These are phyloP conservation scores for Rhododendron ovatum DNA, from an alignment of 148 eudicot genomes.

Conservation along the genomic window DNA sequence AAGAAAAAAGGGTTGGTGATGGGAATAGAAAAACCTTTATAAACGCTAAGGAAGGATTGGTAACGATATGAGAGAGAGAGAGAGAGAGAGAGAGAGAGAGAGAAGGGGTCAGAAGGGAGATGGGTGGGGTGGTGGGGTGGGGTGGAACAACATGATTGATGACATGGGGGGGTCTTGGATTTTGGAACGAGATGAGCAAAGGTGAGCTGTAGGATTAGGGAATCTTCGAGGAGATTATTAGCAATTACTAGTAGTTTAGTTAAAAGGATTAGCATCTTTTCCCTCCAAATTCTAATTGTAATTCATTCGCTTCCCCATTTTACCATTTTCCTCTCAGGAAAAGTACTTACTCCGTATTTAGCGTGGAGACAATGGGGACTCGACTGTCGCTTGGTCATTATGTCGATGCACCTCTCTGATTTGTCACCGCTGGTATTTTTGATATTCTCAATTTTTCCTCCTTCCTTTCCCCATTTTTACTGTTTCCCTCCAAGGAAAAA, in stretches of 20 bases:
- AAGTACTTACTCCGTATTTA: too few relatives aligned
- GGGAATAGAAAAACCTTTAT: neutral
- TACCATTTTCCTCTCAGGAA: neutral
- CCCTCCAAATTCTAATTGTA: neutral
- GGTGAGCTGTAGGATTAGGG: constrained; percentile 1
- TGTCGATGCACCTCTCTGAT: too few relatives aligned
- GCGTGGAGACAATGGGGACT: neutral
- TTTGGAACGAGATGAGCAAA: neutral
- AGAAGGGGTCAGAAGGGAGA: neutral
- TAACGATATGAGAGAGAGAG: neutral
- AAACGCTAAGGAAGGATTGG: neutral
- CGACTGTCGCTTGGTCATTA: too few relatives aligned
- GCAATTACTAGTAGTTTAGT: neutral
- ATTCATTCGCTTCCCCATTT: neutral
- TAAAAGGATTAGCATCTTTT: neutral
- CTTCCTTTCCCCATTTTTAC: neutral
- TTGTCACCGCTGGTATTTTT: too few relatives aligned
- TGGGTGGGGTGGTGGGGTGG: neutral
- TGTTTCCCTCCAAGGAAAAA: neutral
- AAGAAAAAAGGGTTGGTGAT: neutral
- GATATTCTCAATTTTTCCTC: neutral
- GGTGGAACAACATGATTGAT: neutral
- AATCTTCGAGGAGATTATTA: neutral
- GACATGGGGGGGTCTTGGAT: neutral
- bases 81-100: neutral